These are phyloP conservation scores for Nicotiana undulata DNA, from an alignment of 257 asterid species.

Conservation along the genomic window DNA sequence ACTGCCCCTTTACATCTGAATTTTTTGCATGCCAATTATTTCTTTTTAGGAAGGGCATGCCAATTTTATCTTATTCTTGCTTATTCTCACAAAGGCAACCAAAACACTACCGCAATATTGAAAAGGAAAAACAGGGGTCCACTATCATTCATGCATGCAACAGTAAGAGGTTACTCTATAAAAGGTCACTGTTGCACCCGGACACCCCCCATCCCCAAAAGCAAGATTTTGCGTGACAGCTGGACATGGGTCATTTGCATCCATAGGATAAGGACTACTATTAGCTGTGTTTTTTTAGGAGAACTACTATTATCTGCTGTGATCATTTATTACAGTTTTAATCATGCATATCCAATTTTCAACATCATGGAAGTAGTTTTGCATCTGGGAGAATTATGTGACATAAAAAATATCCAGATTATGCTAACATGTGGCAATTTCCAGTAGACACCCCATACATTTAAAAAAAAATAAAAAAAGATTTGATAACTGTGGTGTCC, in stretches of 20 bases:
- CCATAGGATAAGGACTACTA: neutral
- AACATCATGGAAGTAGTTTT: neutral
- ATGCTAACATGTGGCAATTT: neutral
- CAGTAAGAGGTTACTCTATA: neutral
- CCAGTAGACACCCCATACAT: neutral
- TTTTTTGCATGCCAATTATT: neutral
- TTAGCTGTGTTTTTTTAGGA: neutral
- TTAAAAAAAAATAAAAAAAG: too few relatives aligned
- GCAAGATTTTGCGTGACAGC: neutral
- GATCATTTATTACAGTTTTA: neutral
- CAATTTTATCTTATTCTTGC: neutral
- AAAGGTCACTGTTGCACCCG: neutral
- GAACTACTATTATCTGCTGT: neutral
- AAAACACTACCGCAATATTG: neutral
- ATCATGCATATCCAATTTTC: neutral
- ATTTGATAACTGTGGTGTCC: too few relatives aligned
- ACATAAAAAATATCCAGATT: neutral
- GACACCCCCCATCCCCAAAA: too few relatives aligned
- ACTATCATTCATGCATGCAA: neutral
- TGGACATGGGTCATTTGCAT: neutral
- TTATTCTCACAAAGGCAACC: neutral
- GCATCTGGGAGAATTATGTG: neutral
- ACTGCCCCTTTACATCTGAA: neutral
- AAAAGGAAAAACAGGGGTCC: neutral
- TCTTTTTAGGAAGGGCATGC: neutral